Conservation (phyloP, 1,284 basidiomycete genomes). For the Coniferiporia sulphurascens region DNA sequence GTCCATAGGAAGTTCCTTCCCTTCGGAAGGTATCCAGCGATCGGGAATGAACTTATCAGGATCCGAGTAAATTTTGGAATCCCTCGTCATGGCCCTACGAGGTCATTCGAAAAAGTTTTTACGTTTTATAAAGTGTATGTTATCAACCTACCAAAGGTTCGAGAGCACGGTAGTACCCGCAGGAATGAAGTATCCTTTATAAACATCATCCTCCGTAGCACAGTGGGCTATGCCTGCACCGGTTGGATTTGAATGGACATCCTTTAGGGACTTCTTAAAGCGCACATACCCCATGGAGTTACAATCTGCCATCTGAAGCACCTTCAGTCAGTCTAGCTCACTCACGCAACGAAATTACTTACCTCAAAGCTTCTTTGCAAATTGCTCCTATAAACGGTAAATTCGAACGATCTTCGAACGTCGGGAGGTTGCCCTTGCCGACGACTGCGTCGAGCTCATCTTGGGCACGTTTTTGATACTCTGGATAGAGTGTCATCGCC, state of each 20-base stretch:
- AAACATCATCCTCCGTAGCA: slow-evolving; percentile 18
- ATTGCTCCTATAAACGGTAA: slow-evolving; percentile 25
- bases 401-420: slow-evolving; percentile 20
- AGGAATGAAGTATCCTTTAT: slow-evolving; percentile 21
- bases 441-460: slow-evolving; percentile 24
- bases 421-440: slow-evolving; percentile 22
- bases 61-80: slow-evolving; percentile 22
- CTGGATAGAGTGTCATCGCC: slow-evolving; percentile 21
- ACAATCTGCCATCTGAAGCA: neutral
- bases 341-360: neutral
- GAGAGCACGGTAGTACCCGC: slow-evolving; percentile 20
- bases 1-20: neutral
- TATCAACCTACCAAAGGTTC: slow-evolving; percentile 20
- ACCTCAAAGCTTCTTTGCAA: slow-evolving; percentile 21
- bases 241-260: neutral
- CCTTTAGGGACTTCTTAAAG: neutral
- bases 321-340: too few relatives aligned
- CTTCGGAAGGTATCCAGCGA: slow-evolving; percentile 17
- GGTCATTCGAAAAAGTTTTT: neutral
- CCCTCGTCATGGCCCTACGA: slow-evolving; percentile 25
- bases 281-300: neutral
- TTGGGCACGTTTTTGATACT: slow-evolving; percentile 20
- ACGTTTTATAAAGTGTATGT: neutral
- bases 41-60: slow-evolving; percentile 27
- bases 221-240: slow-evolving; percentile 11